phyloP scores from a whole-genome alignment of 495 filamentous ascomycete genomes.

The Trichocladium antarcticum region DNA sequence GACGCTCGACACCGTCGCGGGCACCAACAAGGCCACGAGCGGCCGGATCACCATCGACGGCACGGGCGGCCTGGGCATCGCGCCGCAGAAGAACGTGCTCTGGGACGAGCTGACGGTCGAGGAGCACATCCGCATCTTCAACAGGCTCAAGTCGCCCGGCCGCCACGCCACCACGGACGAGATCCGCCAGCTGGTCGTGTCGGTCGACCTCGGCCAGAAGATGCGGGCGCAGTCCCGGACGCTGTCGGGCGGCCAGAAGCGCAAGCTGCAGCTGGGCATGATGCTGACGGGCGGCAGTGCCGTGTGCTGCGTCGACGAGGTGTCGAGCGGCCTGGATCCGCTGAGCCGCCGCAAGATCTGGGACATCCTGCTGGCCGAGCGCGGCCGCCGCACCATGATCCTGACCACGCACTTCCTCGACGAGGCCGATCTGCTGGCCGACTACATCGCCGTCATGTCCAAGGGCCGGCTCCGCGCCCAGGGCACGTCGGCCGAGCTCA shows the following conservation, averaged over 20 bases:
- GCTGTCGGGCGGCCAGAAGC: constrained; percentile 77
- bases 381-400: constrained; percentile 66
- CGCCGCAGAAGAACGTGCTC: constrained; percentile 80
- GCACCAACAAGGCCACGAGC: constrained; percentile 56
- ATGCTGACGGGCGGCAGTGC: constrained; percentile 80
- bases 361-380: constrained; percentile 74
- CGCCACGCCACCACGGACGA: constrained; percentile 42
- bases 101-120: constrained; percentile 75
- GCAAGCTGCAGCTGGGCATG: constrained; percentile 85
- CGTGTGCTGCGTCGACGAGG: constrained; percentile 83
- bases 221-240: constrained; percentile 52
- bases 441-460: constrained; percentile 67
- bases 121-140: constrained; percentile 72
- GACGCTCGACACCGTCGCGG: constrained; percentile 75
- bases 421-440: constrained; percentile 64
- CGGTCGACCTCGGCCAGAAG: constrained; percentile 63
- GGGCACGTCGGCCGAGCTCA: constrained; percentile 68
- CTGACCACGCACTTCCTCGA: constrained; percentile 79
- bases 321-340: constrained; percentile 72
- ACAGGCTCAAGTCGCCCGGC: constrained; percentile 54
- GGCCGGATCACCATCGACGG: constrained; percentile 62
- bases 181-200: constrained; percentile 47
- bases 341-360: constrained; percentile 73
- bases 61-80: constrained; percentile 69
- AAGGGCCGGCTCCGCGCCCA: constrained; percentile 59